Conservation (phyloP, 352 stramenopile species). For the Globisporangium sylvaticum region DNA sequence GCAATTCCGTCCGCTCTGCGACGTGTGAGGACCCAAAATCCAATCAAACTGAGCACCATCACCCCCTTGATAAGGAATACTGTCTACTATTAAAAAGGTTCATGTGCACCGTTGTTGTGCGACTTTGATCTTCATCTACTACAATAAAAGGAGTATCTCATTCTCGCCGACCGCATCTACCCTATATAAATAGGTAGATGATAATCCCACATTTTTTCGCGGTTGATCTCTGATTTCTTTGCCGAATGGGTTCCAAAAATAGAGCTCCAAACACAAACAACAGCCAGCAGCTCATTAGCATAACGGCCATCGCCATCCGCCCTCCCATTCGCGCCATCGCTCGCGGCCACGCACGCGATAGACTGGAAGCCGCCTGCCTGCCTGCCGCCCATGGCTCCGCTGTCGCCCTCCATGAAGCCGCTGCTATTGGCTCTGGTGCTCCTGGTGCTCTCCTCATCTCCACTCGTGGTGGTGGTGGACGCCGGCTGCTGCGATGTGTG, state of each 20-base stretch:
- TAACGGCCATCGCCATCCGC: background rate
- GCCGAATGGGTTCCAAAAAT: background rate
- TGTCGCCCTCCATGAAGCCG: background rate
- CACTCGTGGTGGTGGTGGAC: conserved; percentile 14
- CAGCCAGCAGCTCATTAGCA: background rate
- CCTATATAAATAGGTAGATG: background rate
- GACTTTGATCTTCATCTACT: background rate
- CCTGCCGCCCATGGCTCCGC: background rate
- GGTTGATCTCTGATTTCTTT: background rate
- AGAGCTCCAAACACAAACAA: background rate
- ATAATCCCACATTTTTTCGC: background rate
- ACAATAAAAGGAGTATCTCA: background rate
- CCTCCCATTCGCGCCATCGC: background rate
- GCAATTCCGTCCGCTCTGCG: background rate
- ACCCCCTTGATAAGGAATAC: background rate
- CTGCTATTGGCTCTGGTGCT: background rate
- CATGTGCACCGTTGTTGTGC: background rate
- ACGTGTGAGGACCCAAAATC: background rate
- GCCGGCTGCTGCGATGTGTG: conserved; percentile 40
- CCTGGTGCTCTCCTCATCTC: background rate
- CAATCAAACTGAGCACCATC: background rate
- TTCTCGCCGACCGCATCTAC: background rate
- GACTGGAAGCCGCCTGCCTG: background rate
- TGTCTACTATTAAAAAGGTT: background rate
- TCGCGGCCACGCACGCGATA: background rate